These are phyloP conservation scores for Phyllosticta citribraziliensis DNA, from an alignment of 2,329 filamentous ascomycete genomes.

Conservation along the genomic window DNA sequence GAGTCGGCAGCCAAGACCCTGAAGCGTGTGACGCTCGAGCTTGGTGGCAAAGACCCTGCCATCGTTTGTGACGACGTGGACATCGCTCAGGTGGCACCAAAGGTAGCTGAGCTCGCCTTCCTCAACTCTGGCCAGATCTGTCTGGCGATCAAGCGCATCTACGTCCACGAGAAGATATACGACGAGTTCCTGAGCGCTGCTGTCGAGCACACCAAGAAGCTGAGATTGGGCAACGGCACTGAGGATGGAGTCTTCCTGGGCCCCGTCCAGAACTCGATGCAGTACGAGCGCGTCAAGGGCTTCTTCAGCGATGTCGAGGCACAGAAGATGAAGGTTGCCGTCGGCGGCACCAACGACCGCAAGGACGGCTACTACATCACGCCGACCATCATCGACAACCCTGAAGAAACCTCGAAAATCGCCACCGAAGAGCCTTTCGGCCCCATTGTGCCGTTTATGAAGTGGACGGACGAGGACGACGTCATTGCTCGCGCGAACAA, in stretches of 20 bases:
- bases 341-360: conserved; percentile 35
- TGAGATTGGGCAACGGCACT: conserved; percentile 29
- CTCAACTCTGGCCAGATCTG: conserved; percentile 44
- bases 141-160: conserved; percentile 43
- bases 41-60: conserved; percentile 53
- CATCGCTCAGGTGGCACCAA: conserved; percentile 28
- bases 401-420: conserved; percentile 44
- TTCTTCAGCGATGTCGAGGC: conserved; percentile 47
- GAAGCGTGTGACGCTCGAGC: conserved; percentile 51
- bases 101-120: conserved; percentile 36
- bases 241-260: conserved; percentile 42
- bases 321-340: conserved; percentile 44
- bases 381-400: conserved; percentile 50
- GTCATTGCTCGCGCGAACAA: conserved; percentile 40
- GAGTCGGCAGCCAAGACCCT: conserved; percentile 44
- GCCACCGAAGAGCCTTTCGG: conserved; percentile 53
- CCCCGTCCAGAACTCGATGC: conserved; percentile 55
- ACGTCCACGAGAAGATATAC: conserved; percentile 52
- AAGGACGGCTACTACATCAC: conserved; percentile 47
- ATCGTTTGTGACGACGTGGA: conserved; percentile 48
- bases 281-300: conserved; percentile 50
- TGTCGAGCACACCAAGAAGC: conserved; percentile 35
- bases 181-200: conserved; percentile 42
- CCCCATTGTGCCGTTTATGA: conserved; percentile 54
- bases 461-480: conserved; percentile 48